Evolutionary conservation across 768 basidiomycete genomes (phyloP).

Genomic region (Gymnopilus dilepis): DNA sequence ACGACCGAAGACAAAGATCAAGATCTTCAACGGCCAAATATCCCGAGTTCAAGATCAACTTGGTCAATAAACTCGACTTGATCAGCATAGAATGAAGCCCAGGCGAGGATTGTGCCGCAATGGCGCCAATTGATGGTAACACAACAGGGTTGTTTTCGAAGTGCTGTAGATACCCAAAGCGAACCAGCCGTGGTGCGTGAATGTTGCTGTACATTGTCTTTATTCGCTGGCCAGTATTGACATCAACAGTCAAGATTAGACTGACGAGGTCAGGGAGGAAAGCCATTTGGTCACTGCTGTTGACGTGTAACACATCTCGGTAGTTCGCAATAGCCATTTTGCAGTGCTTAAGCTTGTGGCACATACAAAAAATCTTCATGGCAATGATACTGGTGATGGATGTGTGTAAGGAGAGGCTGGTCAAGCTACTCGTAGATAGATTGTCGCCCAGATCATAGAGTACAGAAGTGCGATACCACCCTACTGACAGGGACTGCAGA

Average conservation of each 20-base stretch:
- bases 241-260: neutral
- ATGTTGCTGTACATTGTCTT: neutral
- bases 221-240: neutral
- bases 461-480: too few relatives aligned
- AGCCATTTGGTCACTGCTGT: neutral
- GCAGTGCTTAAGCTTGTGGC: neutral
- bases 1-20: neutral
- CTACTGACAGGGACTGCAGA: too few relatives aligned
- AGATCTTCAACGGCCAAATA: neutral
- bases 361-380: neutral
- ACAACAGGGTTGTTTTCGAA: neutral
- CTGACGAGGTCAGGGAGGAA: neutral
- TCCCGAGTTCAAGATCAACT: neutral
- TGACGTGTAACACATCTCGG: neutral
- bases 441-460: too few relatives aligned
- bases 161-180: neutral
- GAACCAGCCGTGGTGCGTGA: neutral
- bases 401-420: neutral
- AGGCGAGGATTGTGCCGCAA: neutral
- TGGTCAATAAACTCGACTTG: neutral
- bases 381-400: neutral
- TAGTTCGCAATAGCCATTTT: neutral
- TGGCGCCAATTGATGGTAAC: neutral
- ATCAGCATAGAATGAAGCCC: neutral
- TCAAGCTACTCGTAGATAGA: neutral